Percentiles rank a stretch among this genome's conserved stretches.
Conservation (phyloP, 202 grass and related monocot species). For the Panicum hallii region DNA sequence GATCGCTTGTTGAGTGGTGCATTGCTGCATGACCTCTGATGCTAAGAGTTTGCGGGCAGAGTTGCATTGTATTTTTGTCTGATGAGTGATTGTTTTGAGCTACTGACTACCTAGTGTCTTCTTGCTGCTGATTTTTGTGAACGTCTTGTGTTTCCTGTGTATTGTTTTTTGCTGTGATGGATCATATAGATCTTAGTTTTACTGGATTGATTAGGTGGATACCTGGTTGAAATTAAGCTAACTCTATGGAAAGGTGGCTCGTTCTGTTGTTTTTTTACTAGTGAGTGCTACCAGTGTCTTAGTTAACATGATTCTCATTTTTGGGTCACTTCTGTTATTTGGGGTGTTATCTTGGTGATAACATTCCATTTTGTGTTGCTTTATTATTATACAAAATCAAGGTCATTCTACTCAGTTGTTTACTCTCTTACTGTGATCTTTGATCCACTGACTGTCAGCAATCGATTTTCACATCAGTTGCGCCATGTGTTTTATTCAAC, state of each 20-base stretch:
- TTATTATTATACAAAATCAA: background rate
- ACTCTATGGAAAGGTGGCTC: background rate
- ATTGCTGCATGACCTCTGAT: conserved; percentile 5
- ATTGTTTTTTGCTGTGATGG: background rate
- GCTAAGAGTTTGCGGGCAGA: conserved; percentile 10
- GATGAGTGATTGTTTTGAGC: conserved; percentile 17
- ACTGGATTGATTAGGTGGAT: background rate
- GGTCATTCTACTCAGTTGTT: background rate
- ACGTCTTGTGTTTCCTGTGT: background rate
- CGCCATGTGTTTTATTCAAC: background rate
- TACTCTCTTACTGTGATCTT: background rate
- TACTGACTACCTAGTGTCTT: conserved; percentile 3
- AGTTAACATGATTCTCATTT: conserved; percentile 11
- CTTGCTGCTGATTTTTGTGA: conserved; percentile 1
- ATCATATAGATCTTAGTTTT: background rate
- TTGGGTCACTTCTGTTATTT: background rate
- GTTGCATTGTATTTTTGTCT: background rate
- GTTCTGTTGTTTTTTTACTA: conserved; percentile 3
- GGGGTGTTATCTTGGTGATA: background rate
- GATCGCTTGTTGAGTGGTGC: background rate
- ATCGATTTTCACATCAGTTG: background rate
- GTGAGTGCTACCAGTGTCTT: background rate
- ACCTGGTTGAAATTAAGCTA: background rate
- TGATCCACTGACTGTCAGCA: background rate
- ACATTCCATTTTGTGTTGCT: background rate